phyloP scores from a whole-genome alignment of 1,284 basidiomycete species.

The Sporisorium graminicola region DNA sequence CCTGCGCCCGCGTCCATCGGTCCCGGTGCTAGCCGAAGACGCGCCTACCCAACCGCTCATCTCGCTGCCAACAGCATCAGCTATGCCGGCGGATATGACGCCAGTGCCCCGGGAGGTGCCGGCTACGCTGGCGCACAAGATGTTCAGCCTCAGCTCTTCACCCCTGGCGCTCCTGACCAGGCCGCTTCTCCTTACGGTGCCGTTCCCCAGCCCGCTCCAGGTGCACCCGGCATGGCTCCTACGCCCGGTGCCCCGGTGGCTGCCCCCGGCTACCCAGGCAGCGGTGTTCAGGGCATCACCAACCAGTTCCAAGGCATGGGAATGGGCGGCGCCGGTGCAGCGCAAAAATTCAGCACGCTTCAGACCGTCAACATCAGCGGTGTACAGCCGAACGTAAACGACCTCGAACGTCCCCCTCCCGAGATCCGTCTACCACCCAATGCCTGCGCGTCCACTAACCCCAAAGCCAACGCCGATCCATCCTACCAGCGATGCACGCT shows the following conservation, averaged over 20 bases:
- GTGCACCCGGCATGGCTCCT: conserved; percentile 38
- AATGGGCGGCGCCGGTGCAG: conserved; percentile 72
- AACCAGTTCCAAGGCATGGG: conserved; percentile 91
- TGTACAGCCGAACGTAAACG: conserved; percentile 80
- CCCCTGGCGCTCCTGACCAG: conserved; percentile 52
- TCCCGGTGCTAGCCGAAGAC: conserved; percentile 70
- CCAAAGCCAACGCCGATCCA: conserved; percentile 85
- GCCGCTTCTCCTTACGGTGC: conserved; percentile 30
- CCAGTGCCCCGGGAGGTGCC: conserved; percentile 69
- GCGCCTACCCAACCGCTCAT: conserved; percentile 71
- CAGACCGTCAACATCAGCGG: conserved; percentile 63
- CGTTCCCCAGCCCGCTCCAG: conserved; percentile 38
- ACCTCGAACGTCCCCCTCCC: conserved; percentile 84
- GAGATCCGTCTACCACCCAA: conserved; percentile 88
- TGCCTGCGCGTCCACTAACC: conserved; percentile 82
- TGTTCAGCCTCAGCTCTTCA: conserved; percentile 52
- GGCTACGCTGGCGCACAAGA: conserved; percentile 42
- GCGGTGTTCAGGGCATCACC: conserved; percentile 77
- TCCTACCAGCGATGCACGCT: conserved; percentile 94
- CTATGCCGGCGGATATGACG: conserved; percentile 70
- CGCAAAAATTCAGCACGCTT: conserved; percentile 51
- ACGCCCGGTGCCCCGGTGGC: conserved; percentile 17
- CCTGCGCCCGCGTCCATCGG: conserved; percentile 69
- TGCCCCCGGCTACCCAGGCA: conserved; percentile 37
- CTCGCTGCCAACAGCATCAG: conserved; percentile 68